phyloP scores from a whole-genome alignment of 164 flowering plant genomes.

The Umbellularia californica region DNA sequence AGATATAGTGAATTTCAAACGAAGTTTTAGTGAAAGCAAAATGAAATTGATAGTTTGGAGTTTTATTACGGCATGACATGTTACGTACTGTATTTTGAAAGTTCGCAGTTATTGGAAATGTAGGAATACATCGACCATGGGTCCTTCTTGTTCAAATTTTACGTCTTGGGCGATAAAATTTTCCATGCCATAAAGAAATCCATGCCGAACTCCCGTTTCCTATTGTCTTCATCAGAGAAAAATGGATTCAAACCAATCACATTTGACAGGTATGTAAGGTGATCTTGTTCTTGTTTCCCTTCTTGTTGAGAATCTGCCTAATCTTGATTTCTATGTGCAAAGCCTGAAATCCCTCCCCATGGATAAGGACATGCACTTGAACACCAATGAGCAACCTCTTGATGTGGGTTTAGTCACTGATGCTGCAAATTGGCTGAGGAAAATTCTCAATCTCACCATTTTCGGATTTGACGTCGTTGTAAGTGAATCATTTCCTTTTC shows the following conservation, averaged over 20 bases:
- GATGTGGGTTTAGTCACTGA: constrained; percentile 65
- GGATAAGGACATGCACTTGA: constrained; percentile 20
- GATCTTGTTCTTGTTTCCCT: not conserved
- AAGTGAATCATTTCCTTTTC: constrained; percentile 24
- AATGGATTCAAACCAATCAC: constrained; percentile 50
- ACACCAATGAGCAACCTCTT: constrained; percentile 22
- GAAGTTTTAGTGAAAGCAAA: too few relatives aligned
- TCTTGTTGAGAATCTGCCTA: not conserved
- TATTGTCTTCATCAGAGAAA: constrained; percentile 46
- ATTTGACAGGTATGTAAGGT: constrained; percentile 66
- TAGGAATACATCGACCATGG: constrained; percentile 96
- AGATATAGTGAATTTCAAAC: too few relatives aligned
- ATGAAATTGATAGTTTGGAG: too few relatives aligned
- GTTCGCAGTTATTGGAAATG: constrained; percentile 20
- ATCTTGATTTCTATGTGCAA: constrained; percentile 14
- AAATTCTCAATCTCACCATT: constrained; percentile 63
- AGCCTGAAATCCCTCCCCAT: constrained; percentile 89
- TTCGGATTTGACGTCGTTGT: constrained; percentile 98
- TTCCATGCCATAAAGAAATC: constrained; percentile 81
- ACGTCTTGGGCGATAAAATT: constrained; percentile 71
- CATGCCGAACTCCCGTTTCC: constrained; percentile 52
- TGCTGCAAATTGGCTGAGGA: constrained; percentile 74
- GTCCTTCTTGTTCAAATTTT: constrained; percentile 69
- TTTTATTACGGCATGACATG: not conserved
- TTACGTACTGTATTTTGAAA: not conserved